These are phyloP conservation scores for Glaciozyma antarctica DNA, from an alignment of 768 basidiomycete genomes.

Conservation along the genomic window DNA sequence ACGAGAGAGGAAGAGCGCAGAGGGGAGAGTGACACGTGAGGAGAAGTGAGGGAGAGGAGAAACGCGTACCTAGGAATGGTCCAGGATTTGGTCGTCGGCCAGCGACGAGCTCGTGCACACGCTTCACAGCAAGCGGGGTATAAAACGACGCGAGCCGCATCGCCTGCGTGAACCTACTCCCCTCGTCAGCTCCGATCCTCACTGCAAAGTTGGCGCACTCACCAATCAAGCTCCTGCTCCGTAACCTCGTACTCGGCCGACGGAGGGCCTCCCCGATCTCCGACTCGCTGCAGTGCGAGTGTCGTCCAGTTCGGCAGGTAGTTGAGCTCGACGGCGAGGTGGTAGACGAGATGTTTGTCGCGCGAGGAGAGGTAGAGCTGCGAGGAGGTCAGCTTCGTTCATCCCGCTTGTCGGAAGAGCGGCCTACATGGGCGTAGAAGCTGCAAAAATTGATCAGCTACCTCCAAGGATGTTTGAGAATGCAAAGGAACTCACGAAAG, in stretches of 20 bases:
- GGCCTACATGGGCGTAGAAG: too few species aligned
- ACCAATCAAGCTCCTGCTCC: constrained; percentile 15
- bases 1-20: too few species aligned
- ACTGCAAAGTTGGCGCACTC: background rate
- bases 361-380: background rate
- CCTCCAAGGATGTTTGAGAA: too few species aligned
- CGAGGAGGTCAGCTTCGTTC: too few species aligned
- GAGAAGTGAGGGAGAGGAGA: too few species aligned
- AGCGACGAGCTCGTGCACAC: constrained; percentile 7
- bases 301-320: constrained; percentile 10
- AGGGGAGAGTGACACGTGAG: too few species aligned
- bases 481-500: too few species aligned
- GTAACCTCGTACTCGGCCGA: background rate
- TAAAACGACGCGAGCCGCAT: constrained; percentile 7
- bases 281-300: constrained; percentile 5
- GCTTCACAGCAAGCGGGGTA: background rate
- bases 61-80: background rate
- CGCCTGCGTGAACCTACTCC: constrained; percentile 9
- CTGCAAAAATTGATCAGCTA: too few species aligned
- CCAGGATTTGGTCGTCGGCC: background rate
- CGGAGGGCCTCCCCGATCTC: constrained; percentile 1
- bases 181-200: background rate
- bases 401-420: too few species aligned
- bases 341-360: constrained; percentile 7
- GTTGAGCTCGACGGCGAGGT: constrained; percentile 8